These are phyloP conservation scores for Picochlorum sp. DNA, from an alignment of 139 green algal species.

Conservation along the genomic window DNA sequence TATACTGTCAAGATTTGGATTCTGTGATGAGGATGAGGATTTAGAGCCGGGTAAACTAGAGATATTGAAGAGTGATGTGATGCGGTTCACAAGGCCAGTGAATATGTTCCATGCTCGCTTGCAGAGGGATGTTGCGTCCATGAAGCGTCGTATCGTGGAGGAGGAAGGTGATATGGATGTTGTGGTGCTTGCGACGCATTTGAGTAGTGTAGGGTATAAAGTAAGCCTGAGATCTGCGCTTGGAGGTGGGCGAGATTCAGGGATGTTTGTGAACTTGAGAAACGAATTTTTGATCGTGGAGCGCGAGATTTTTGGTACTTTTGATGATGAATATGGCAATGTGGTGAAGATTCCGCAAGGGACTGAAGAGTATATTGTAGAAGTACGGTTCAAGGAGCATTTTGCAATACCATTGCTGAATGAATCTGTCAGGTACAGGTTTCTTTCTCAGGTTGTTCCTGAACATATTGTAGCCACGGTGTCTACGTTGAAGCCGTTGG, in stretches of 20 bases:
- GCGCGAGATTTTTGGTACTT: too few species aligned
- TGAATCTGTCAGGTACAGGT: conserved; percentile 14
- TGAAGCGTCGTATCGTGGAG: conserved; percentile 19
- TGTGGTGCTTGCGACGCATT: conserved; percentile 34
- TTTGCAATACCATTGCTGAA: conserved; percentile 39
- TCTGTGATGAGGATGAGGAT: too few species aligned
- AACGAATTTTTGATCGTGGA: conserved; percentile 42
- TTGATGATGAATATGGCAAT: neutral
- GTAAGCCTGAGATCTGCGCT: conserved; percentile 32
- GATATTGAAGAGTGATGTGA: too few species aligned
- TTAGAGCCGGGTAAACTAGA: too few species aligned
- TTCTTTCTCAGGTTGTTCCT: conserved; percentile 36
- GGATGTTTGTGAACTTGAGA: conserved; percentile 40
- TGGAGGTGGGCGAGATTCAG: conserved; percentile 26
- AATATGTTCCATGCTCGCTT: conserved; percentile 24
- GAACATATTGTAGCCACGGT: conserved; percentile 43
- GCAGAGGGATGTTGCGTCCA: conserved; percentile 24
- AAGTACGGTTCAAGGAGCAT: conserved; percentile 35
- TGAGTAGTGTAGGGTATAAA: conserved; percentile 32
- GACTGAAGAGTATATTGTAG: conserved; percentile 34
- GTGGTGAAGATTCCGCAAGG: neutral
- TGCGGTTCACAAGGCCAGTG: neutral
- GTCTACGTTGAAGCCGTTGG: conserved; percentile 27
- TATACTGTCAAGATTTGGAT: too few species aligned
- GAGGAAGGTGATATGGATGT: conserved; percentile 36